A percentile compares a stretch with the other conserved stretches of the same genome.
These are phyloP conservation scores for Trichoderma simmonsii DNA, from an alignment of 2,329 filamentous ascomycete species.

Conservation along the genomic window DNA sequence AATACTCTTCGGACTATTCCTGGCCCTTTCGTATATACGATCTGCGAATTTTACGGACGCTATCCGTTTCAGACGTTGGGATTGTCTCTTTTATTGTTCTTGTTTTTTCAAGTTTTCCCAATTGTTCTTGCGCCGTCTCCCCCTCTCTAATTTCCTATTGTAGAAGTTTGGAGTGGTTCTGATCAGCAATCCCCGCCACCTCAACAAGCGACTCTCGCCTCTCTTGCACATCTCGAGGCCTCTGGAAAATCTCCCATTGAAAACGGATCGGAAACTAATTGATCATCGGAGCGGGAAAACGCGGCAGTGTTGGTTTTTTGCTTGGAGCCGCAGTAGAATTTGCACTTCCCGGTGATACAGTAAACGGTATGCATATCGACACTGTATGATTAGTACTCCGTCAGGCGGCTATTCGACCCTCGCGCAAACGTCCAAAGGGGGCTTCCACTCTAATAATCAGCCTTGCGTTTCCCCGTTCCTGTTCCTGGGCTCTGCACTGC, in stretches of 20 bases:
- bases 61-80: neutral
- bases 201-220: neutral
- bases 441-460: constrained; percentile 7
- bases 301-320: neutral
- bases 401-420: neutral
- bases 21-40: neutral
- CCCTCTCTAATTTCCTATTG: neutral
- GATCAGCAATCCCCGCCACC: constrained; percentile 1
- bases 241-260: neutral
- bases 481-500: neutral
- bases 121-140: neutral
- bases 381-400: neutral
- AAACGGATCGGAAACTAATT: neutral
- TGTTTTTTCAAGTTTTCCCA: neutral
- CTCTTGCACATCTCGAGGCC: neutral
- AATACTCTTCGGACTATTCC: neutral
- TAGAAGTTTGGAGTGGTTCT: neutral
- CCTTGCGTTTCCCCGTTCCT: neutral
- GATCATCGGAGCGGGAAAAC: neutral
- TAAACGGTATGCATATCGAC: neutral
- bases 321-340: neutral
- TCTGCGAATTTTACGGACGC: neutral
- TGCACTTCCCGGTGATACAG: neutral
- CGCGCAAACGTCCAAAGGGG: neutral
- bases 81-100: neutral